Evolutionary conservation across 192 early-diverging fungal species (phyloP), one percentile per base, ranked within the genome.

Genomic region (Backusella westeae): DNA sequence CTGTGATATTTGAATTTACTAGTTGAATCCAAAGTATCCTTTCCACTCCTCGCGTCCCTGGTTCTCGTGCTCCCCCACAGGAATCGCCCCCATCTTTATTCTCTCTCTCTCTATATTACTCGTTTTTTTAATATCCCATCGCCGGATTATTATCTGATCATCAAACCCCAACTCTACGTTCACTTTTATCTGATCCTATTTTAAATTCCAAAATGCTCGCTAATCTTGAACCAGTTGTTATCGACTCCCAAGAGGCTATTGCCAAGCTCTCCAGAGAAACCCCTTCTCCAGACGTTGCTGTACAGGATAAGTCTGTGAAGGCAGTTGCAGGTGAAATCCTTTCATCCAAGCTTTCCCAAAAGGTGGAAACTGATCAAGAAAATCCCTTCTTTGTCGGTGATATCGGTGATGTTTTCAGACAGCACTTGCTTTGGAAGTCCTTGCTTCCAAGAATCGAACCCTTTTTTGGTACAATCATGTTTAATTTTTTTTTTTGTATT

Each of bases 331-430:
- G 78, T 73, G 77, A 83, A 69, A 83, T 78, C 74, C 78, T 81
- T 17, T 77, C 82, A 59, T 78, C 84, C 65, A 76, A 80, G 59
- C 65, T 80, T 34, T 76, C 74, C 70, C 77, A 72, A 42, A 81
- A 69, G 14, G 65, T 53, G 76, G 91, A 93, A 75, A 67, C 85
- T 46, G 88, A 90, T 73, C 87, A 85, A 26, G 92, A 96, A 78
- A 96, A 98, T 80, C 92, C 98, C 34, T 99, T 99, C 84, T 97
- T 92, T 86, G 95, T 99, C 53, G 93, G 90, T 53, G 97, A 99
- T 85, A 81, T 99, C 77, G 97, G 96, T 67, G 93, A 95, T 85
- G 89, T 99, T 29, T 87, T 87, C 23, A 91, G 95, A 72, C 98
- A 99, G 89, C 91, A 94, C 78, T 73, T 81, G 67, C 93, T 93